These are phyloP conservation scores for Thelonectria blattea DNA, from an alignment of 2,329 filamentous ascomycete species.

Conservation along the genomic window DNA sequence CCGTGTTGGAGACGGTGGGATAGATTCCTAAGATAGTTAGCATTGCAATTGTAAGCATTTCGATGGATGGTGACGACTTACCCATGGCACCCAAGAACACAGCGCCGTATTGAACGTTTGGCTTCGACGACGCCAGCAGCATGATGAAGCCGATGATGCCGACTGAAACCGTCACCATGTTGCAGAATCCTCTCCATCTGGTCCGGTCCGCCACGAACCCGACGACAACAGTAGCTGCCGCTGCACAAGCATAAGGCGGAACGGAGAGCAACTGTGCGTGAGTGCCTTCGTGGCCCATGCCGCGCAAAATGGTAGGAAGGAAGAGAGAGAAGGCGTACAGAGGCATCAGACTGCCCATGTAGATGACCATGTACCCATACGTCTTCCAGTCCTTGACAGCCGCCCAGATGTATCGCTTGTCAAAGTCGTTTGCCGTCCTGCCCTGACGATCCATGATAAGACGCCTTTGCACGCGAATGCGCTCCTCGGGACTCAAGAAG, in stretches of 20 bases:
- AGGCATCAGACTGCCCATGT: conserved; percentile 55
- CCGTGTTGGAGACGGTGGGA: conserved; percentile 72
- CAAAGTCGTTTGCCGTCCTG: conserved; percentile 72
- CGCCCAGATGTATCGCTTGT: conserved; percentile 72
- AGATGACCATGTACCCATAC: conserved; percentile 54
- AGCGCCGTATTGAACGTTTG: conserved; percentile 69
- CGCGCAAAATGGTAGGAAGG: conserved; percentile 62
- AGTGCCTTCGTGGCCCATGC: conserved; percentile 44
- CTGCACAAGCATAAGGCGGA: conserved; percentile 65
- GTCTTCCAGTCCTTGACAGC: conserved; percentile 82
- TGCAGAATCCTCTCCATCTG: conserved; percentile 67
- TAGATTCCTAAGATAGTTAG: conserved; percentile 64
- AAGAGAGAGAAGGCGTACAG: conserved; percentile 61
- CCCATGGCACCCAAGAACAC: conserved; percentile 68
- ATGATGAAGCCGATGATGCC: conserved; percentile 71
- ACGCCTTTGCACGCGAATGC: conserved; percentile 70
- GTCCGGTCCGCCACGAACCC: conserved; percentile 72
- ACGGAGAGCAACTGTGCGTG: conserved; percentile 63
- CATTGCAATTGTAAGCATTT: no score
- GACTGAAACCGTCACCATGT: conserved; percentile 66
- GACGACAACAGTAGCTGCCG: conserved; percentile 65
- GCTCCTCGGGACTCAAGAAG: conserved; percentile 72
- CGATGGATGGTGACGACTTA: no score
- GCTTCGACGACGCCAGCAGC: conserved; percentile 60
- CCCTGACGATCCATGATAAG: conserved; percentile 72